Base-by-base conservation (phyloP, 2,329 filamentous ascomycete genomes). In the Hirsutella minnesotensis region DNA sequence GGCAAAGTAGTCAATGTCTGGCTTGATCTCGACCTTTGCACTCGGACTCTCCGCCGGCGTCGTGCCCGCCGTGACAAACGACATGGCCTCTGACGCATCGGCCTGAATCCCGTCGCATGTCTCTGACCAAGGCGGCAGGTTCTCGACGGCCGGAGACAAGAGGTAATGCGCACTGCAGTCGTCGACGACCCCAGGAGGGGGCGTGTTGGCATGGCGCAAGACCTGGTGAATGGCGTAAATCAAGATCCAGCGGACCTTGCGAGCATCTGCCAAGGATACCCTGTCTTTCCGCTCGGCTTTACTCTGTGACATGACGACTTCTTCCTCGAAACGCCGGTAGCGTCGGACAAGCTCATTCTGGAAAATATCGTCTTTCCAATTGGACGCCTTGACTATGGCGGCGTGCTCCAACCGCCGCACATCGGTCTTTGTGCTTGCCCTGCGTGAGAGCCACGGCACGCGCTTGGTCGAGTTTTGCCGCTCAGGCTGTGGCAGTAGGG, bases 181-280 rank as follows among this genome's bases (percentile, higher is more conserved):
- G 43, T 82, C 74, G 15, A 68, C 67, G 22, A 86, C 77, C 51
- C 84, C 77, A 5, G 65, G 56, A 0, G 85, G 80, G 0, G 74
- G 66, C 29, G 72, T 65, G 1, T 77, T 81, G 31, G 79, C 78
- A 42, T 75, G 76, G 9, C 74, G 70, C 1, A 92, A 69, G n/a
- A 79, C 80, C 56, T 92, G 86, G 44, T 86, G 72, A 3, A 78
- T 72, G 16, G 78, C 73, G 53, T 90, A 90, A 7, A 90, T 72
- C 30, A 89, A 56, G 24, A 89, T 75, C 85, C 85, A 92, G 33
- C 85, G 72, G 15, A 88, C 74, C 58, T 87, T 89, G 34, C 86
- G 77, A 1, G 77, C 83, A 48, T 90, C 85, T 9, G 72, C 66
- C 10, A 77, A 62, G 0, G 60, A 60, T 3, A 65, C 53, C 53